Conservation (phyloP, 1,139 yeast genomes). For the Lodderomyces oxycetoniae region DNA sequence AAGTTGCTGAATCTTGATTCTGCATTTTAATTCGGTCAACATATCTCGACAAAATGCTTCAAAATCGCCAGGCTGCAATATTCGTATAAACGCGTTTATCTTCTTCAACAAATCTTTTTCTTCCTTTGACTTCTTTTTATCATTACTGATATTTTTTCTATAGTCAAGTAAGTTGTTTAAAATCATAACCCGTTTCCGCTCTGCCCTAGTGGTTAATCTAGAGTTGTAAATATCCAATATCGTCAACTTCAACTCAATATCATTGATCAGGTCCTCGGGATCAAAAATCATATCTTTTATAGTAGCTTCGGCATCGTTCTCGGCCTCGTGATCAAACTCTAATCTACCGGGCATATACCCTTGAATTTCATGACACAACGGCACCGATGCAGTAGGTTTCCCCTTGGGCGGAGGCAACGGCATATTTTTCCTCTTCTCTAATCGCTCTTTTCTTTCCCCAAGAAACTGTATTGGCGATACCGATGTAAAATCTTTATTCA, state of each 20-base stretch:
- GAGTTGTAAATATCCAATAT: constrained; percentile 87
- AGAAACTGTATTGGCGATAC: constrained; percentile 69
- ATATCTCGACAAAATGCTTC: constrained; percentile 68
- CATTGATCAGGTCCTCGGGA: constrained; percentile 84
- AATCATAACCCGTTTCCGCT: constrained; percentile 76
- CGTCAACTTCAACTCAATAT: constrained; percentile 82
- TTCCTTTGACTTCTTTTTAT: constrained; percentile 81
- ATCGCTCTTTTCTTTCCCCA: constrained; percentile 60
- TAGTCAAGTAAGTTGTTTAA: constrained; percentile 79
- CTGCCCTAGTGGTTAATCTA: constrained; percentile 86
- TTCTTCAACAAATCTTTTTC: constrained; percentile 76
- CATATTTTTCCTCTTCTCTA: constrained; percentile 63
- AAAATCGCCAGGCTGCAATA: constrained; percentile 79
- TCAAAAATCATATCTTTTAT: constrained; percentile 95
- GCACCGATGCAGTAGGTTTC: constrained; percentile 88
- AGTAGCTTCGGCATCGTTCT: constrained; percentile 91
- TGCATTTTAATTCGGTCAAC: constrained; percentile 69
- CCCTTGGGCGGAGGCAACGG: constrained; percentile 76
- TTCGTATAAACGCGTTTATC: constrained; percentile 74
- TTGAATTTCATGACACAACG: constrained; percentile 93
- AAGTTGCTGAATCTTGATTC: constrained; percentile 79
- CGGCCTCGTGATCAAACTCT: constrained; percentile 94
- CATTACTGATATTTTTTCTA: constrained; percentile 68
- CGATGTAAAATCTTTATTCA: constrained; percentile 60
- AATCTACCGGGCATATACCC: constrained; percentile 98